Evolutionary conservation across 2,329 filamentous ascomycete species (phyloP).

Genomic region (Talaromyces sp.): DNA sequence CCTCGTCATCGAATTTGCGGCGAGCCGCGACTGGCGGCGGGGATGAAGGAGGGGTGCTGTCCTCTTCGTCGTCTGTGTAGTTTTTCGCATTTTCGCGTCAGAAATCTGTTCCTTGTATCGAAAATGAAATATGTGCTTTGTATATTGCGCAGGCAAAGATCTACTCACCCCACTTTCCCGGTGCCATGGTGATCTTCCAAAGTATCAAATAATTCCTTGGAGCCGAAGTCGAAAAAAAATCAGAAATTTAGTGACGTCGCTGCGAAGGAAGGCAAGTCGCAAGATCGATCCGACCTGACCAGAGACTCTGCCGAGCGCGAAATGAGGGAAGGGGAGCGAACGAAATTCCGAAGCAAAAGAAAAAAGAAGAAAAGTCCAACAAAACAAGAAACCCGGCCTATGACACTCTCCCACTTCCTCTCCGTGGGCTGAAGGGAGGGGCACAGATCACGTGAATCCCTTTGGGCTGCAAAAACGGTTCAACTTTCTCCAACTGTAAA

Average conservation of each 20-base stretch:
- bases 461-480: neutral
- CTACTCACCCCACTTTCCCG: conserved; percentile 47
- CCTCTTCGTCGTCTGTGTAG: conserved; percentile 42
- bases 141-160: conserved; percentile 8
- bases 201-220: neutral
- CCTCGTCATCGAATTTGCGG: conserved; percentile 86
- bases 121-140: neutral
- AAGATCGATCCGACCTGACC: neutral
- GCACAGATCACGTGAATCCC: neutral
- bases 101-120: neutral
- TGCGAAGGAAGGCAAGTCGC: neutral
- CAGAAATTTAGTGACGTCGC: neutral
- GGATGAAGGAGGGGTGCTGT: conserved; percentile 42
- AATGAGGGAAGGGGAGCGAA: neutral
- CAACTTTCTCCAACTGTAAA: neutral
- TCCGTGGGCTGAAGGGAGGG: neutral
- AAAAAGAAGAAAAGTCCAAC: neutral
- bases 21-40: conserved; percentile 44
- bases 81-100: neutral
- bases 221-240: neutral
- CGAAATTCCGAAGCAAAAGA: neutral
- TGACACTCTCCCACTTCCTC: neutral
- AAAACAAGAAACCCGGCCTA: neutral
- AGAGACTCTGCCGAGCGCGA: neutral
- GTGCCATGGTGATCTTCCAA: conserved; percentile 33